A percentile compares a stretch with the other conserved stretches of the same genome.
phyloP scores from a whole-genome alignment of 352 stramenopile species.

The Phytophthora citricola region DNA sequence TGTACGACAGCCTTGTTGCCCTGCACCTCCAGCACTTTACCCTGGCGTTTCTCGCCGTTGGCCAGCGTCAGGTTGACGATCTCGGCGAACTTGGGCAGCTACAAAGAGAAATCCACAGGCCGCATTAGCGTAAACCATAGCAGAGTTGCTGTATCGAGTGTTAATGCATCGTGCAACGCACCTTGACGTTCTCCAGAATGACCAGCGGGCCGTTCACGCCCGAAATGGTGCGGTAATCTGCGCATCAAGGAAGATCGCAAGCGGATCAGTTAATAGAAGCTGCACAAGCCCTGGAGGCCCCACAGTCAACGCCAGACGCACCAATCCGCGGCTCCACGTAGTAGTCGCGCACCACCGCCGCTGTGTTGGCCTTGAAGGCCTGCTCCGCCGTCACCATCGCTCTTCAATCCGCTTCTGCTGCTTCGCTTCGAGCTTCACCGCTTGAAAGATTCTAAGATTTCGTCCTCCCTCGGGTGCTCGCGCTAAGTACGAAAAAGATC shows the following conservation, averaged over 20 bases:
- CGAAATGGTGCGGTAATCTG: conserved; percentile 97
- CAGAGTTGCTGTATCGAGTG: neutral
- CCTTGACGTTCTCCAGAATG: conserved; percentile 99
- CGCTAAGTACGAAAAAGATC: conserved; percentile 31
- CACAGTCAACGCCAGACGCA: conserved; percentile 32
- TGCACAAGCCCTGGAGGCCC: neutral
- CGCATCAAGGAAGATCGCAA: conserved; percentile 25
- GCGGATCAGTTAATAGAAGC: conserved; percentile 1
- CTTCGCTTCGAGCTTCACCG: conserved; percentile 18
- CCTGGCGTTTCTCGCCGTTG: conserved; percentile 94
- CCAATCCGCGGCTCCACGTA: conserved; percentile 87
- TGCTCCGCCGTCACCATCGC: conserved; percentile 72
- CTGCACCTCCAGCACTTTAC: conserved; percentile 97
- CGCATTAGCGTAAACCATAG: conserved; percentile 6
- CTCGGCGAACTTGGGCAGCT: conserved; percentile 97
- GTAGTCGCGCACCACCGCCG: conserved; percentile 87
- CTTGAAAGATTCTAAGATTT: conserved; percentile 40
- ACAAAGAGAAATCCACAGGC: conserved; percentile 12
- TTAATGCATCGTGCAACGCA: conserved; percentile 32
- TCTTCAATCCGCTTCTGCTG: conserved; percentile 24
- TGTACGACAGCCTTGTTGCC: conserved; percentile 96
- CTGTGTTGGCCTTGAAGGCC: conserved; percentile 76
- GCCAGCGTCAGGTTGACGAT: conserved; percentile 99
- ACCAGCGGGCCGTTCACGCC: conserved; percentile 99
- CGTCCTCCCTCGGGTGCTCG: neutral